A percentile compares a stretch with the other conserved stretches of the same genome.
Conservation (phyloP, 1,139 yeast species). For the Scheffersomyces insectosa region DNA sequence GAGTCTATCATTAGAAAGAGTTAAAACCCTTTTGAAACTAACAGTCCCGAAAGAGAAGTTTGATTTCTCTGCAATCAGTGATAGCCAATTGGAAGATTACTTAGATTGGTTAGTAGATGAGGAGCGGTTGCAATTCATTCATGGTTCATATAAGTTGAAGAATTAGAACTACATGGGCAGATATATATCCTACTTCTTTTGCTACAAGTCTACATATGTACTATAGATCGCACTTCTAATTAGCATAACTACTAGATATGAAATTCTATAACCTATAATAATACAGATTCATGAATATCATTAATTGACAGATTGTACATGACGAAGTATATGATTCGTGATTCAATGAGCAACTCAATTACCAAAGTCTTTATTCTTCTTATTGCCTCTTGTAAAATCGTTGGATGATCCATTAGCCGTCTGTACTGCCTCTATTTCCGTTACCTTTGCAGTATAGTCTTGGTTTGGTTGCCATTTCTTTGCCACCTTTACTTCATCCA, state of each 20-base stretch:
- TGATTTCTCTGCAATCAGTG: slow-evolving; percentile 9
- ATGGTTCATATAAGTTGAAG: slow-evolving; percentile 17
- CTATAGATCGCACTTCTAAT: no score
- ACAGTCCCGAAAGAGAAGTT: slow-evolving; percentile 51
- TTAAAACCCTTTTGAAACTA: slow-evolving; percentile 54
- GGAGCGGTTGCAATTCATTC: slow-evolving; percentile 12
- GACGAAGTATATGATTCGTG: no score
- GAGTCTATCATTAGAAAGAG: slow-evolving; percentile 44
- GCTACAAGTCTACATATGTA: no score
- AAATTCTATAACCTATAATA: slow-evolving; percentile 2
- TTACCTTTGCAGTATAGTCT: slow-evolving; percentile 43
- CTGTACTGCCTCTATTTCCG: slow-evolving; percentile 7
- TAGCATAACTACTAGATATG: slow-evolving; percentile 1
- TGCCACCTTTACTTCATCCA: slow-evolving; percentile 85
- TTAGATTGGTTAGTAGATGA: slow-evolving; percentile 20
- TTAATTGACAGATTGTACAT: background rate
- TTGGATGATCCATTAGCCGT: no score
- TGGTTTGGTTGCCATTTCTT: slow-evolving; percentile 79
- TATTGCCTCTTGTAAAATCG: no score
- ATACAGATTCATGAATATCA: background rate
- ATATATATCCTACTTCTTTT: background rate
- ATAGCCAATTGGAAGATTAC: slow-evolving; percentile 11
- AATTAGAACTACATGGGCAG: background rate
- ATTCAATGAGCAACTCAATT: no score
- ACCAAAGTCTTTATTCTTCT: no score